Evolutionary conservation across 2,329 filamentous ascomycete species (phyloP).

Genomic region (Colletotrichum plurivorum): DNA sequence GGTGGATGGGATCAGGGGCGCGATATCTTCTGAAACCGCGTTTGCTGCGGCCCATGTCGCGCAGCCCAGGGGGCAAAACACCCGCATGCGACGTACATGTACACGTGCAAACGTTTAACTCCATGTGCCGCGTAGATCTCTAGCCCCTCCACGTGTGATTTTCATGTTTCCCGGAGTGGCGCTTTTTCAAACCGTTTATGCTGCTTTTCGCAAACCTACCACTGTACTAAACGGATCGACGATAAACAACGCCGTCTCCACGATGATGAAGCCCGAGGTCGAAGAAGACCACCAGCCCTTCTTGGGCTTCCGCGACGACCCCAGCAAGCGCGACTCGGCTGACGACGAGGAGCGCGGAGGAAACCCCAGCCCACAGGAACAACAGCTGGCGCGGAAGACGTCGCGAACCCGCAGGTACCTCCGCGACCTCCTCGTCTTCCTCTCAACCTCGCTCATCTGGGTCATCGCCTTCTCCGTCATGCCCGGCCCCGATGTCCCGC

Average conservation of each 20-base stretch:
- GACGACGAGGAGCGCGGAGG: not conserved
- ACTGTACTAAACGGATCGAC: conserved; percentile 13
- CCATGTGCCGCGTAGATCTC: not conserved
- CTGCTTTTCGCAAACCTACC: conserved; percentile 1
- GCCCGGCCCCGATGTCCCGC: not conserved
- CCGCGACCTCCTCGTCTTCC: conserved; percentile 13
- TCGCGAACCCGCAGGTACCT: conserved; percentile 5
- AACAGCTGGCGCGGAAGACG: not conserved
- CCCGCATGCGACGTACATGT: conserved; percentile 11
- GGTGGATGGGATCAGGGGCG: conserved; percentile 10
- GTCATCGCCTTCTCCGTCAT: conserved; percentile 36
- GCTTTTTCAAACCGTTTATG: not conserved
- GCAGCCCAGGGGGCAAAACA: conserved; percentile 4
- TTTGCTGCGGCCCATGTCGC: conserved; percentile 16
- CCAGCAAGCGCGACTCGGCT: not conserved
- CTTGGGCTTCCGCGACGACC: conserved; percentile 28
- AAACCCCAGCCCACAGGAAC: not conserved
- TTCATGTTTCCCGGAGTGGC: not conserved
- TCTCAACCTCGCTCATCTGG: conserved; percentile 44
- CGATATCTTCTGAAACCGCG: conserved; percentile 17
- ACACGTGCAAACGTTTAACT: not conserved
- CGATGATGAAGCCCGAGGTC: conserved; percentile 21
- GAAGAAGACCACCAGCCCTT: conserved; percentile 32
- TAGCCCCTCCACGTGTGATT: not conserved
- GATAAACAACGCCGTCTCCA: not conserved